phyloP scores from a whole-genome alignment of 1,284 basidiomycete species.

The Cystobasidiaceae sp. region DNA sequence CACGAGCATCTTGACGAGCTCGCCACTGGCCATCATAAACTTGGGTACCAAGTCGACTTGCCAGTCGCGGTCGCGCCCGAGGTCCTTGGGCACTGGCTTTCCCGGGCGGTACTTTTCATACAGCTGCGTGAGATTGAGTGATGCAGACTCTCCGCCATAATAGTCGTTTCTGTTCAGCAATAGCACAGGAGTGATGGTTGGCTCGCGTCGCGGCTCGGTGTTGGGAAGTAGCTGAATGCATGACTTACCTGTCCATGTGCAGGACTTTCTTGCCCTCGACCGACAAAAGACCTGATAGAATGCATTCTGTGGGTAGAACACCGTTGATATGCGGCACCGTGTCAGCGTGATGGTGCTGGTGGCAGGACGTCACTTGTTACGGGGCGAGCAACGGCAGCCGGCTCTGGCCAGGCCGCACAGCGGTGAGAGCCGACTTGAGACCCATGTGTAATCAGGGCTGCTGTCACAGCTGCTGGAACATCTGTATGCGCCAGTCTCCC shows the following conservation, averaged over 20 bases:
- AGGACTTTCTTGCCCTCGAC: slow-evolving; percentile 99
- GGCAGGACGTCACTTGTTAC: no score
- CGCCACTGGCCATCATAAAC: slow-evolving; percentile 90
- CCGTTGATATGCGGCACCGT: not conserved
- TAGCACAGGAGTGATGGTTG: no score
- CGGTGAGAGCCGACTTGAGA: no score
- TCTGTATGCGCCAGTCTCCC: no score
- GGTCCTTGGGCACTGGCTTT: slow-evolving; percentile 54
- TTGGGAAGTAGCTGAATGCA: no score
- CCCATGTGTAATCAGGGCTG: no score
- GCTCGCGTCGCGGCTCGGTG: no score
- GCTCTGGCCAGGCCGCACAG: no score
- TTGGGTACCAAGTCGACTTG: slow-evolving; percentile 78
- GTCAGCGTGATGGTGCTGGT: no score
- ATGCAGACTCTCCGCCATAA: slow-evolving; percentile 96
- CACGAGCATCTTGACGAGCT: slow-evolving; percentile 95
- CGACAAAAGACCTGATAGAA: slow-evolving; percentile 90
- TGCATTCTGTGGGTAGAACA: slow-evolving; percentile 62
- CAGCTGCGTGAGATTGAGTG: slow-evolving; percentile 92
- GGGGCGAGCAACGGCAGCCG: no score
- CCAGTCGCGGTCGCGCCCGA: slow-evolving; percentile 91
- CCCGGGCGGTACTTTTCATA: slow-evolving; percentile 84
- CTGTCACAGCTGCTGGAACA: no score
- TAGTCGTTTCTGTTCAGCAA: slow-evolving; percentile 84
- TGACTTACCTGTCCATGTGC: slow-evolving; percentile 80